A percentile compares a stretch with the other conserved stretches of the same genome.
Evolutionary conservation across 2,329 filamentous ascomycete genomes (phyloP).

Genomic region (Monilinia aucupariae): DNA sequence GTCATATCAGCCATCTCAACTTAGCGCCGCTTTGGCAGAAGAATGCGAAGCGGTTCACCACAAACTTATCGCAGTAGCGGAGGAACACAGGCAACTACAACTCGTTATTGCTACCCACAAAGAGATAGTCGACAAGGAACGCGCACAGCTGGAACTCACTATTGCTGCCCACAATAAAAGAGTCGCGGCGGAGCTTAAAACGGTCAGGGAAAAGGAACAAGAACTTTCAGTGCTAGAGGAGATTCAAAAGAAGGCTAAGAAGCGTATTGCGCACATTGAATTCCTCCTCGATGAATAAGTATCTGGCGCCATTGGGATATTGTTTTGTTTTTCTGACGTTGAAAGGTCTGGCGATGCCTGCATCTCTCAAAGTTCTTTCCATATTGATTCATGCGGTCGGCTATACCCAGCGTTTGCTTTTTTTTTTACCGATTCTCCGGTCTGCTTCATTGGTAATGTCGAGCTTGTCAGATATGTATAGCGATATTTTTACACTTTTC

Average conservation of each 20-base stretch:
- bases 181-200: neutral
- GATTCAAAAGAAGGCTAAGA: neutral
- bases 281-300: neutral
- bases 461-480: neutral
- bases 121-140: neutral
- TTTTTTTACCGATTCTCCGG: neutral
- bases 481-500: too few species aligned
- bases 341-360: neutral
- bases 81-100: neutral
- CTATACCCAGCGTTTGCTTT: neutral
- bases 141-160: neutral
- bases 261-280: neutral
- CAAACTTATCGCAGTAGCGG: neutral
- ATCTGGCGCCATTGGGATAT: too few species aligned
- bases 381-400: neutral
- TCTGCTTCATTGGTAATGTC: neutral
- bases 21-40: neutral
- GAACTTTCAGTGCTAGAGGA: neutral
- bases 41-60: neutral
- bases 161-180: neutral
- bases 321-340: neutral
- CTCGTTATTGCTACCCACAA: neutral
- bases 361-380: neutral
- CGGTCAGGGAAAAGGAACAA: neutral
- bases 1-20: neutral